Conservation (phyloP, 805 yeast species). For the Yamadazyma sp. region DNA sequence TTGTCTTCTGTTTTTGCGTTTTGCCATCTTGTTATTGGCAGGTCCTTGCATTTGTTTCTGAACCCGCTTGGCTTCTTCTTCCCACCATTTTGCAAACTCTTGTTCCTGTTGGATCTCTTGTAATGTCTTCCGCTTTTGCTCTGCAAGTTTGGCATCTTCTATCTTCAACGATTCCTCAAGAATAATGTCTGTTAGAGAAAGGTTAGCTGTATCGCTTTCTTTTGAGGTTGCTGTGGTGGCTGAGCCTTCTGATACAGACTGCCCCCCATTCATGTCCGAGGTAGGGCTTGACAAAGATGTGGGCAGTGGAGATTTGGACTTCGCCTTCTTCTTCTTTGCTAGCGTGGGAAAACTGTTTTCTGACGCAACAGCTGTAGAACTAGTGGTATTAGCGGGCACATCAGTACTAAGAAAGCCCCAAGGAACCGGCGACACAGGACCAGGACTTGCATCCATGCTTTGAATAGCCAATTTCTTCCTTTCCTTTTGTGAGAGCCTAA, state of each 20-base stretch:
- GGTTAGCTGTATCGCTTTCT: slow-evolving; percentile 4
- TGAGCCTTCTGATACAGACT: background rate
- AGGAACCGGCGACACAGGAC: background rate
- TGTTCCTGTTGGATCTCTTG: slow-evolving; percentile 79
- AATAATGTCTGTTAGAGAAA: slow-evolving; percentile 44
- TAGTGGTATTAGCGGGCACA: background rate
- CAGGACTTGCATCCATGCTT: background rate
- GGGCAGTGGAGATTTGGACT: slow-evolving; percentile 6
- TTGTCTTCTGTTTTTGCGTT: slow-evolving; percentile 4
- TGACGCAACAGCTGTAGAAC: background rate
- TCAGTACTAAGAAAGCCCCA: slow-evolving; percentile 1
- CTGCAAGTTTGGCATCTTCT: slow-evolving; percentile 28
- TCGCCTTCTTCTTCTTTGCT: slow-evolving; percentile 1
- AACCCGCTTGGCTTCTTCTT: slow-evolving; percentile 66
- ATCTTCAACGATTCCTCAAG: slow-evolving; percentile 45
- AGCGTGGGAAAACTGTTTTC: slow-evolving; percentile 4
- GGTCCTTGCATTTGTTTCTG: slow-evolving; percentile 40
- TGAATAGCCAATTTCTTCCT: slow-evolving; percentile 42
- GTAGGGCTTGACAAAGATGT: background rate
- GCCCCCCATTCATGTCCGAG: background rate
- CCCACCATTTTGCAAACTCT: slow-evolving; percentile 89
- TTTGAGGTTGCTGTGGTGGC: slow-evolving; percentile 1
- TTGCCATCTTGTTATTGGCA: slow-evolving; percentile 9
- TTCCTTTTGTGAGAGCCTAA: slow-evolving; percentile 60
- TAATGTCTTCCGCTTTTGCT: slow-evolving; percentile 43